Evolutionary conservation across 768 basidiomycete species (phyloP).

Genomic region (Agaricus subrufescens): DNA sequence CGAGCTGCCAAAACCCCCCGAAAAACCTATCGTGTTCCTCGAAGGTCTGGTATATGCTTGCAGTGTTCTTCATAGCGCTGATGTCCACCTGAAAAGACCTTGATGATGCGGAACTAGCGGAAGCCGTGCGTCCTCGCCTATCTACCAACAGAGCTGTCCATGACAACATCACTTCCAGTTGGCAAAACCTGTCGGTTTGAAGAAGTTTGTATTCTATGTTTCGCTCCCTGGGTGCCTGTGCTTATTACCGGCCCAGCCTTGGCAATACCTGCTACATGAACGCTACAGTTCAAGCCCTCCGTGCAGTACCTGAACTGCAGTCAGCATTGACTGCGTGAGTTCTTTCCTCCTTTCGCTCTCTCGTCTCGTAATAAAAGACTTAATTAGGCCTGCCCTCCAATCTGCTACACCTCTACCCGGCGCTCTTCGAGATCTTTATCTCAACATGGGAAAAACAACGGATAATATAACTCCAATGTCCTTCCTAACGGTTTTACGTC

Average conservation of each 20-base stretch:
- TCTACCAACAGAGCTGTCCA: background rate
- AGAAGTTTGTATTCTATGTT: slow-evolving; percentile 47
- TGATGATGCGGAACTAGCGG: slow-evolving; percentile 75
- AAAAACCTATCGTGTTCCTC: slow-evolving; percentile 73
- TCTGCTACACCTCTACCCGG: slow-evolving; percentile 39
- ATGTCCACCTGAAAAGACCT: slow-evolving; percentile 51
- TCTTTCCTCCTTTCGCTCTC: background rate
- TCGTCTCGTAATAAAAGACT: background rate
- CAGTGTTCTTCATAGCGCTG: background rate
- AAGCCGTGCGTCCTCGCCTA: slow-evolving; percentile 46
- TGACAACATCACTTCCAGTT: slow-evolving; percentile 38
- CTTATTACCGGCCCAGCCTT: slow-evolving; percentile 33
- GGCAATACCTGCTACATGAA: slow-evolving; percentile 99
- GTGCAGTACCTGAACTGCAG: slow-evolving; percentile 87
- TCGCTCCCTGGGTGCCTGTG: background rate
- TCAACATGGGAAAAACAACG: slow-evolving; percentile 68
- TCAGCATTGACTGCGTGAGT: slow-evolving; percentile 58
- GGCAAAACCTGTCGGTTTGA: slow-evolving; percentile 74
- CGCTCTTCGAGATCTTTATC: slow-evolving; percentile 66
- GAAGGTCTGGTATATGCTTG: slow-evolving; percentile 50
- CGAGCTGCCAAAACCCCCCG: slow-evolving; percentile 85
- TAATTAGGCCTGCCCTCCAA: slow-evolving; percentile 29
- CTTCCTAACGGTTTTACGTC: slow-evolving; percentile 70
- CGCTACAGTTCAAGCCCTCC: slow-evolving; percentile 89
- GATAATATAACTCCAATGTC: slow-evolving; percentile 65